phyloP scores from a whole-genome alignment of 1,139 yeast genomes.

The Blastobotrys indianensis region DNA sequence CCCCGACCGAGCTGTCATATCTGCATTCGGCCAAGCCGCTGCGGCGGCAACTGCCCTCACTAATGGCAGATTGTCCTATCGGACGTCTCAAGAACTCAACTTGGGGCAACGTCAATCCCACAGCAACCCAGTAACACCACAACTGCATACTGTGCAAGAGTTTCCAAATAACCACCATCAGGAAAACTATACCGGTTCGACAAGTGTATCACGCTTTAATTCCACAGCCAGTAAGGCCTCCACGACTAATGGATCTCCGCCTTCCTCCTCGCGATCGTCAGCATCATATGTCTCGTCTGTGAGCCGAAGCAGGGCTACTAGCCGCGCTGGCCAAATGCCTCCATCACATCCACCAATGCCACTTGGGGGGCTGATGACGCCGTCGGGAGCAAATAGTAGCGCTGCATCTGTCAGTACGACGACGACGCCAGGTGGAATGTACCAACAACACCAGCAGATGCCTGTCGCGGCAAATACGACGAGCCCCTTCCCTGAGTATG shows the following conservation, averaged over 20 bases:
- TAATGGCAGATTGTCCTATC: no score
- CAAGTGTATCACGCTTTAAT: not conserved
- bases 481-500: not conserved
- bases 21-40: constrained; percentile 5
- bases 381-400: no score
- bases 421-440: constrained; percentile 1
- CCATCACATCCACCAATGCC: constrained; percentile 14
- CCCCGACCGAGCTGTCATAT: constrained; percentile 2
- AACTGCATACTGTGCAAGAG: constrained; percentile 15
- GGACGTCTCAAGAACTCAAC: no score
- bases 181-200: not conserved
- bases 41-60: no score
- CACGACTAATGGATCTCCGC: constrained; percentile 3
- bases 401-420: constrained; percentile 2
- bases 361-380: no score
- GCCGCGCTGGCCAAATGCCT: constrained; percentile 23
- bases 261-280: constrained; percentile 14
- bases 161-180: not conserved
- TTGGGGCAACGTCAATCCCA: no score
- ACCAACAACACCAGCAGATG: constrained; percentile 2
- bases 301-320: constrained; percentile 22
- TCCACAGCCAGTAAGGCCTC: no score
- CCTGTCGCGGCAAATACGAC: not conserved
- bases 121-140: constrained; percentile 15
- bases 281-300: constrained; percentile 14